These are phyloP conservation scores for Arxiozyma telluris DNA, from an alignment of 1,139 yeast species.

Conservation along the genomic window DNA sequence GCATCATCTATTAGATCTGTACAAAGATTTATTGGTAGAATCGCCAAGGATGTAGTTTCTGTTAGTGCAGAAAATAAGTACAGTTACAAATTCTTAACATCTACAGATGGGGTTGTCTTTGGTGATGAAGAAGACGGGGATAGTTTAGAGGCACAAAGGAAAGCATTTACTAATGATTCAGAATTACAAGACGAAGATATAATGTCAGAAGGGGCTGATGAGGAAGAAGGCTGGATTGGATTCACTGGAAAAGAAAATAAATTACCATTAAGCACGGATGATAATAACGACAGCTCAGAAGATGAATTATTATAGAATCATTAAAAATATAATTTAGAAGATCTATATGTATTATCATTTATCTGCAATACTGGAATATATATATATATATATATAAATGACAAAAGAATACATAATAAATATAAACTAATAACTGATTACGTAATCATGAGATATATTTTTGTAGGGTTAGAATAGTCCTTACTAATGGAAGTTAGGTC, in stretches of 20 bases:
- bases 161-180: constrained; percentile 17
- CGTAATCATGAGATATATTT: too few relatives aligned
- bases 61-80: constrained; percentile 50
- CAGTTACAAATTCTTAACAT: constrained; percentile 38
- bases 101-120: constrained; percentile 29
- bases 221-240: constrained; percentile 26
- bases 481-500: not conserved
- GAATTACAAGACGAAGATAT: constrained; percentile 20
- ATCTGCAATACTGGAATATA: not conserved
- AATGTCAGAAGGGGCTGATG: constrained; percentile 19
- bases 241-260: constrained; percentile 20
- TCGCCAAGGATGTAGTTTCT: constrained; percentile 63
- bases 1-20: constrained; percentile 59
- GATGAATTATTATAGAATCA: constrained; percentile 9
- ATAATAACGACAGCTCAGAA: constrained; percentile 16
- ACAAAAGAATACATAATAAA: too few relatives aligned
- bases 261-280: constrained; percentile 15
- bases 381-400: too few relatives aligned
- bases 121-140: constrained; percentile 12
- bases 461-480: not conserved
- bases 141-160: constrained; percentile 13
- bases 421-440: too few relatives aligned
- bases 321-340: constrained; percentile 5
- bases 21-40: constrained; percentile 64
- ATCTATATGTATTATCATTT: not conserved